Percentiles rank a stretch among this genome's conserved stretches.
Evolutionary conservation across 805 yeast species (phyloP).

Genomic region (Lipomyces mesembrius): DNA sequence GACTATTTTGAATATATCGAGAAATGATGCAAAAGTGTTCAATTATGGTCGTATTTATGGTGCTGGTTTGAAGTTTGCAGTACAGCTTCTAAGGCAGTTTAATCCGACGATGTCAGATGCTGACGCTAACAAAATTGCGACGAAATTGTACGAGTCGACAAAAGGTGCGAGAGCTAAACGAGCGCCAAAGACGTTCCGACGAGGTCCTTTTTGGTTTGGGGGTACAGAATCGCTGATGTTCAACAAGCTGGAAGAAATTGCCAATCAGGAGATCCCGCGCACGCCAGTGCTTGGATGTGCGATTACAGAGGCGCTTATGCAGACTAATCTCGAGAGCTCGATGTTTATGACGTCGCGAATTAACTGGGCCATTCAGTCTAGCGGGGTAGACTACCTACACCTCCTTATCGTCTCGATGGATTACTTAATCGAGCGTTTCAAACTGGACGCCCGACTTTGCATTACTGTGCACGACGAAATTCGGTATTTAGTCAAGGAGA

Average conservation of each 20-base stretch:
- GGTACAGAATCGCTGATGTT: conserved; percentile 94
- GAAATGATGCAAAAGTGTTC: conserved; percentile 93
- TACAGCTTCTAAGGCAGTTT: conserved; percentile 79
- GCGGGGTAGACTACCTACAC: conserved; percentile 96
- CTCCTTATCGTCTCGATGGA: conserved; percentile 84
- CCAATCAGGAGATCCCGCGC: conserved; percentile 74
- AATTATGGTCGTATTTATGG: conserved; percentile 98
- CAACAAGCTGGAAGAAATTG: conserved; percentile 84
- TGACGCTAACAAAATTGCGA: conserved; percentile 70
- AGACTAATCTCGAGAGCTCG: conserved; percentile 64
- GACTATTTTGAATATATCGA: conserved; percentile 78
- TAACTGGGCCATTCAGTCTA: conserved; percentile 97
- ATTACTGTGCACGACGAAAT: conserved; percentile 96
- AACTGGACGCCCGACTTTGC: conserved; percentile 73
- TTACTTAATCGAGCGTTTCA: conserved; percentile 66
- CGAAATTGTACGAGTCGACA: conserved; percentile 72
- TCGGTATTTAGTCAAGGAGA: conserved; percentile 73
- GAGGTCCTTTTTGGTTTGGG: conserved; percentile 57
- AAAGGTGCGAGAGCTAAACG: conserved; percentile 64
- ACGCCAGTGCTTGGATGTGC: conserved; percentile 95
- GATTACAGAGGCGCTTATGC: conserved; percentile 80
- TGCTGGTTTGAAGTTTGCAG: conserved; percentile 92
- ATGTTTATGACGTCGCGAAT: conserved; percentile 85
- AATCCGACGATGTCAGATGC: conserved; percentile 69
- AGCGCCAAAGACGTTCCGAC: conserved; percentile 42